Conservation (phyloP, 2,329 filamentous ascomycete genomes). For the Periconia sp. region DNA sequence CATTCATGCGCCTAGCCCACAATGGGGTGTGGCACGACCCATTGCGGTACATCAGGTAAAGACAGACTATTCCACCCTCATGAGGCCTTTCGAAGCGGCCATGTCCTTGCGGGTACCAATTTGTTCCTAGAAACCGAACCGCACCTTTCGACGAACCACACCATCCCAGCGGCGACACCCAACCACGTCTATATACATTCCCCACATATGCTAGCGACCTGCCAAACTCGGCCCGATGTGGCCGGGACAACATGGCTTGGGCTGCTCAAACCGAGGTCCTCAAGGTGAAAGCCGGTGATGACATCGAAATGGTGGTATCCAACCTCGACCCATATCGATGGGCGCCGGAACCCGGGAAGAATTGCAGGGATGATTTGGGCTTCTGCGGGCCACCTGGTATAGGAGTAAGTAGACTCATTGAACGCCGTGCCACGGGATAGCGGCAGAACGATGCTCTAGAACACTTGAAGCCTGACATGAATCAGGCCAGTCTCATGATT, state of each 20-base stretch:
- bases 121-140: background rate
- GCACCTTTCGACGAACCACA: background rate
- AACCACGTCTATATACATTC: too few species aligned
- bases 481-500: too few species aligned
- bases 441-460: background rate
- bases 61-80: too few species aligned
- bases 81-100: too few species aligned
- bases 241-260: conserved; percentile 16
- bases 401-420: too few species aligned
- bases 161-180: background rate
- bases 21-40: conserved; percentile 5
- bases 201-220: conserved; percentile 11
- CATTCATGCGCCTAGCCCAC: conserved; percentile 2
- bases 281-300: conserved; percentile 16
- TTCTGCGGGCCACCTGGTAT: too few species aligned
- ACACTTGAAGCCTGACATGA: too few species aligned
- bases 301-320: too few species aligned
- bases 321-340: too few species aligned
- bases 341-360: too few species aligned
- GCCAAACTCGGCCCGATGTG: conserved; percentile 18
- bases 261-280: conserved; percentile 13
- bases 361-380: too few species aligned
- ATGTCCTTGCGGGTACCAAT: too few species aligned
- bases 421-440: background rate
- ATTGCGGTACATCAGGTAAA: conserved; percentile 4